Base-by-base conservation (phyloP, 176 grass and related monocot genomes). In the Aechmea fasciata region DNA sequence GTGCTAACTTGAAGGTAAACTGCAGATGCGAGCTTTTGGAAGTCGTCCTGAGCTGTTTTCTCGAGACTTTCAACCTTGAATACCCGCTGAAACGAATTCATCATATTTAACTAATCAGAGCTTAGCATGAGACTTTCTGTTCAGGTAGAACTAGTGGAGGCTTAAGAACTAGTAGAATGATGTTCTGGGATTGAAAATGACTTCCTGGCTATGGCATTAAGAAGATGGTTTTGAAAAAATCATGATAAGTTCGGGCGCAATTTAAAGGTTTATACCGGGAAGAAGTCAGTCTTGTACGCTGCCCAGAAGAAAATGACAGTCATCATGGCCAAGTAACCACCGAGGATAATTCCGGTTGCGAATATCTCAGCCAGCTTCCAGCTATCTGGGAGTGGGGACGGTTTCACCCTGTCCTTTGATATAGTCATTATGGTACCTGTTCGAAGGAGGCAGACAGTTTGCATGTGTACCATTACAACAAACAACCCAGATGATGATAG, bases 301-400 rank as follows among this genome's bases (percentile, higher is more conserved):
- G 73, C 84, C 91, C 91, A 96, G 69, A 96, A 96, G 91, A 96
- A 96, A 81, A 96, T 90, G 47, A 96, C 91, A 49, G 91, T 96
- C 91, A 96, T 96, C 91, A 90, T 73, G 48, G 91, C 91, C 69
- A 87, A 73, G 65, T 96, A 96, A 68, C 76, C 67, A 71, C 91
- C 91, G 70, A 96, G 87, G 54, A 96, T 71, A 8, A 90, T 52
- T 73, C 91, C 91, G 59, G 91, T 96, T 64, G 87, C 79, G 83
- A 96, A 96, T 75, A 96, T 96, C 82, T 96, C 91, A 72, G 84
- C 29, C 63, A 96, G 72, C 84, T 96, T 96, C 91, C 91, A 96
- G 62, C 91, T 96, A 54, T 96, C 91, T 74, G 91, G 91, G 68
- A 65, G 66, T 49, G 87, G 91, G 23, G 91, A 96, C 19, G 91